A percentile compares a stretch with the other conserved stretches of the same genome.
phyloP scores from a whole-genome alignment of 352 stramenopile genomes.

The Phytophthora megakarya region DNA sequence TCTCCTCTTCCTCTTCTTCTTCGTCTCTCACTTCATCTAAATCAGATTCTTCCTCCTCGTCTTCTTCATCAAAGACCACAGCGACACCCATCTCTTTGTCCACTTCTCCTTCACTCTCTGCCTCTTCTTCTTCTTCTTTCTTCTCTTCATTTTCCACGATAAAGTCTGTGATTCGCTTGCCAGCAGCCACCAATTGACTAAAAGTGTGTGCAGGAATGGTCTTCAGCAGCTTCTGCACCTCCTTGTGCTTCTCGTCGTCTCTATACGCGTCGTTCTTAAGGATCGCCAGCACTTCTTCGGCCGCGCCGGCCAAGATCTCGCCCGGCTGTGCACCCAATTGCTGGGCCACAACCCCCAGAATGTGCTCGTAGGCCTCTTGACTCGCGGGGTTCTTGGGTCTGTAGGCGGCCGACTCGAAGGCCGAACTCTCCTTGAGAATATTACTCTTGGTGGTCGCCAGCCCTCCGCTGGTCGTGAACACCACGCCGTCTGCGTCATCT shows the following conservation, averaged over 20 bases:
- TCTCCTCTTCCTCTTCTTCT: conserved; percentile 59
- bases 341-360: conserved; percentile 79
- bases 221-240: conserved; percentile 89
- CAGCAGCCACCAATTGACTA: conserved; percentile 81
- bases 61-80: conserved; percentile 98
- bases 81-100: conserved; percentile 98
- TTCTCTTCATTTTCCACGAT: conserved; percentile 39
- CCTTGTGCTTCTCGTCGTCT: conserved; percentile 83
- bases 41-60: conserved; percentile 95
- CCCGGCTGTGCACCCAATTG: conserved; percentile 87
- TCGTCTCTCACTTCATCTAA: conserved; percentile 90
- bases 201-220: conserved; percentile 75
- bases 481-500: conserved; percentile 39
- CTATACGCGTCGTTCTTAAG: conserved; percentile 91
- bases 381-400: conserved; percentile 87
- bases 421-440: conserved; percentile 75
- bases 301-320: conserved; percentile 91
- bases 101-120: conserved; percentile 59
- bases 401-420: conserved; percentile 86
- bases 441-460: conserved; percentile 49
- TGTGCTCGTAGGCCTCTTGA: conserved; percentile 89
- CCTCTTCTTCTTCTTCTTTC: conserved; percentile 29
- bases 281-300: conserved; percentile 92
- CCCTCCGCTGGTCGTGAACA: conserved; percentile 61
- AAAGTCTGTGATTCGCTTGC: conserved; percentile 92